Evolutionary conservation across 2,329 filamentous ascomycete species (phyloP).

Genomic region (Trichoderma endophyticum): DNA sequence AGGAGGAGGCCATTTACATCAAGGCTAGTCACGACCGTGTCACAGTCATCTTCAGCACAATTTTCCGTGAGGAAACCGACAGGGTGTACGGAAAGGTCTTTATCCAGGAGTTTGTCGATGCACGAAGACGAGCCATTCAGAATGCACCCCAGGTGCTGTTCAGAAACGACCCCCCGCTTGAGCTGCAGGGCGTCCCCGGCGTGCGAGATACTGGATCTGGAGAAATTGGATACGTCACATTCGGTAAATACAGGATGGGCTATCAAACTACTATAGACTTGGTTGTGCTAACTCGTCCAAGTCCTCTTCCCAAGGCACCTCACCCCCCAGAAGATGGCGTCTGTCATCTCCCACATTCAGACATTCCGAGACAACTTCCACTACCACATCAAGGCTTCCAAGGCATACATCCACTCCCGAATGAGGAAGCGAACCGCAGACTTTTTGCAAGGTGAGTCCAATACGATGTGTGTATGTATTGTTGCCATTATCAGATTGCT

Average conservation of each 20-base stretch:
- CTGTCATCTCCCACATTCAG: conserved; percentile 98
- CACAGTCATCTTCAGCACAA: conserved; percentile 97
- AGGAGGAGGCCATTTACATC: conserved; percentile 98
- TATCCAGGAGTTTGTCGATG: conserved; percentile 97
- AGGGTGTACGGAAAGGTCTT: conserved; percentile 98
- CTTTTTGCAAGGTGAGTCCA: conserved; percentile 83
- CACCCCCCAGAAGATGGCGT: conserved; percentile 81
- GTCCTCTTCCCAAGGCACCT: conserved; percentile 96
- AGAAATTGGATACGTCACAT: conserved; percentile 96
- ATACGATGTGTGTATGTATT: not conserved
- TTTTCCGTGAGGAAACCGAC: conserved; percentile 97
- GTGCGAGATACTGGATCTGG: conserved; percentile 71
- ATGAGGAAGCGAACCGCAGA: conserved; percentile 98
- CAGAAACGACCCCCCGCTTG: conserved; percentile 88
- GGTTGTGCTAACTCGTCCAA: conserved; percentile 36
- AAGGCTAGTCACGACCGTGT: conserved; percentile 97
- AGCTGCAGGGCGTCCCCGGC: conserved; percentile 84
- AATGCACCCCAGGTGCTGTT: conserved; percentile 98
- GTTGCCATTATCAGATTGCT: conserved; percentile 24
- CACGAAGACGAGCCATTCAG: conserved; percentile 88
- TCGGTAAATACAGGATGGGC: conserved; percentile 59
- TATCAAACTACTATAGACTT: not conserved
- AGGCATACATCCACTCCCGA: conserved; percentile 97
- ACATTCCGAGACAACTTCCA: conserved; percentile 99
- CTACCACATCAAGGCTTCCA: conserved; percentile 99